These are phyloP conservation scores for Stenogyne calaminthoides DNA, from an alignment of 305 asterid species.

Conservation along the genomic window DNA sequence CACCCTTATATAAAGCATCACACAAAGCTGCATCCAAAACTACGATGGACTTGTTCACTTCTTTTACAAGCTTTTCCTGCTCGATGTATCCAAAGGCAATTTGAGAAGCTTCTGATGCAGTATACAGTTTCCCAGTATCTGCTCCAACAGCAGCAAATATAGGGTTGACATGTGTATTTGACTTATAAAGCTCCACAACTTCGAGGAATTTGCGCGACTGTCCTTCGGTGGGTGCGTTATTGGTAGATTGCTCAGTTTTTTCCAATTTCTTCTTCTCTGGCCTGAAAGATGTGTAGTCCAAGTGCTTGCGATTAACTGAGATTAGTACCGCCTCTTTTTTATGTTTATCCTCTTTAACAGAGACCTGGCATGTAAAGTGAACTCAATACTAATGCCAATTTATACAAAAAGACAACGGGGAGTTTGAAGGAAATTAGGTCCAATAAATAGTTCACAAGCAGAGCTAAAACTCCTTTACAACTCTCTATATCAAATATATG, in stretches of 20 bases:
- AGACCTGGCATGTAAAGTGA: conserved; percentile 58
- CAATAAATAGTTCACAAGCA: not conserved
- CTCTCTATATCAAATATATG: not conserved
- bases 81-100: conserved; percentile 80
- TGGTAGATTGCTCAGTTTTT: conserved; percentile 51
- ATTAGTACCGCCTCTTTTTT: conserved; percentile 68
- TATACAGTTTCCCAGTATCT: conserved; percentile 59
- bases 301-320: conserved; percentile 77
- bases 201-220: conserved; percentile 56
- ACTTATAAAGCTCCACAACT: conserved; percentile 76
- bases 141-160: conserved; percentile 75
- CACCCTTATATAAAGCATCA: conserved; percentile 92
- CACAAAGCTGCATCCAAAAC: conserved; percentile 77
- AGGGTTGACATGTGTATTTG: conserved; percentile 81
- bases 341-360: conserved; percentile 89
- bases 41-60: conserved; percentile 61
- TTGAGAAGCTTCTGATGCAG: conserved; percentile 79
- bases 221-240: conserved; percentile 46
- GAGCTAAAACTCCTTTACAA: not conserved
- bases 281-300: conserved; percentile 71
- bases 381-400: not conserved
- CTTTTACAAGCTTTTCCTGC: conserved; percentile 81
- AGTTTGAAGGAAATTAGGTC: conserved; percentile 6
- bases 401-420: conserved; percentile 4
- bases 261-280: conserved; percentile 80